Conservation (phyloP, 2,329 filamentous ascomycete genomes). For the Dactylonectria macrodidyma region DNA sequence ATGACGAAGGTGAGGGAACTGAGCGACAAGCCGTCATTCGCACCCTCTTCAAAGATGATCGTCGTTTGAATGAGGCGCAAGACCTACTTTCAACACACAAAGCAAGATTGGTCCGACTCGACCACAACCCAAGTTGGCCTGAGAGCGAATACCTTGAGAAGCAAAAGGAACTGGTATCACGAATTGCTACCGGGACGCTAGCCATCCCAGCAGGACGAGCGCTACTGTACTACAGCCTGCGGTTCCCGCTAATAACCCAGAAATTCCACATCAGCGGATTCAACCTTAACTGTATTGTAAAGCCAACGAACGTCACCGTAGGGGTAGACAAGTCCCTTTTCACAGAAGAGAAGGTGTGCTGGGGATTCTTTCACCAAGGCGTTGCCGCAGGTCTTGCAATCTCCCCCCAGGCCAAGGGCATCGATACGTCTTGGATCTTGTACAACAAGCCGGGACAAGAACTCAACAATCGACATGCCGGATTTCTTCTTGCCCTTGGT, state of each 20-base stretch:
- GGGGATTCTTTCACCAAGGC: constrained; percentile 98
- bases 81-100: constrained; percentile 88
- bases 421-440: constrained; percentile 98
- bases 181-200: constrained; percentile 87
- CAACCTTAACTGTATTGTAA: constrained; percentile 91
- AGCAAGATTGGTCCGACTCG: constrained; percentile 83
- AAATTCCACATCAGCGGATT: constrained; percentile 93
- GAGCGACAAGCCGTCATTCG: constrained; percentile 88
- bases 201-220: constrained; percentile 90
- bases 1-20: constrained; percentile 85
- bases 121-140: constrained; percentile 81
- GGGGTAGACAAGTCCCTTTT: constrained; percentile 91
- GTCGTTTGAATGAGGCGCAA: constrained; percentile 88
- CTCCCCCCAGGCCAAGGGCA: constrained; percentile 89
- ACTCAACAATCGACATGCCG: constrained; percentile 95
- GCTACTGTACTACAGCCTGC: constrained; percentile 89
- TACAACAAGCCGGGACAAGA: constrained; percentile 94
- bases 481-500: constrained; percentile 90
- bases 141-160: constrained; percentile 92
- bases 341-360: constrained; percentile 96
- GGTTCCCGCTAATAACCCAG: constrained; percentile 91
- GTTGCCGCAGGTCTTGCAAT: constrained; percentile 94
- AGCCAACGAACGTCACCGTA: constrained; percentile 91
- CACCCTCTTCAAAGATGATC: constrained; percentile 91
- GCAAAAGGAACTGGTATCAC: constrained; percentile 91